Percentiles rank a stretch among this genome's conserved stretches.
phyloP scores from a whole-genome alignment of 78 protist genomes.

The Emiliania huxleyi region DNA sequence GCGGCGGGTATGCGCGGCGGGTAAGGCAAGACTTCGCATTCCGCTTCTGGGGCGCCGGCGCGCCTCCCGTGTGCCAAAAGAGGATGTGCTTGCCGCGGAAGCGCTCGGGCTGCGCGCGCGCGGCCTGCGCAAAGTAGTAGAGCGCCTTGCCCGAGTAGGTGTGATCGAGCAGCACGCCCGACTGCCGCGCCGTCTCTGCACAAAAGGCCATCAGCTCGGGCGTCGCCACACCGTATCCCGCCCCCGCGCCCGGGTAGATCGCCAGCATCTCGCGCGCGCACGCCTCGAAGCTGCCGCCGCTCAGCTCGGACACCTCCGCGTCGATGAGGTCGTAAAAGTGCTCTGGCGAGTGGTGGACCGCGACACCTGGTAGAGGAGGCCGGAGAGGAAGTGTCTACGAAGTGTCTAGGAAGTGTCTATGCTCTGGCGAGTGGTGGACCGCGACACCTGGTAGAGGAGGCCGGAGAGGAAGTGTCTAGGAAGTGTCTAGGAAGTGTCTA shows the following conservation, averaged over 20 bases:
- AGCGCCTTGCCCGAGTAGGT: slow-evolving; percentile 30
- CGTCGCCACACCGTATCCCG: not conserved
- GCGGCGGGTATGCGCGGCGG: too few species aligned
- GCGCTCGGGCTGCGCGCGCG: not conserved
- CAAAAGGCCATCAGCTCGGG: not conserved
- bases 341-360: not conserved
- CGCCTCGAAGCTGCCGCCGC: too few species aligned
- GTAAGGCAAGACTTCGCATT: too few species aligned
- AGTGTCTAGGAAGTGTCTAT: too few species aligned
- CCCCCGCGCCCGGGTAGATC: not conserved
- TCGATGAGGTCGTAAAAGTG: not conserved
- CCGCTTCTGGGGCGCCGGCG: too few species aligned
- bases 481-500: too few species aligned
- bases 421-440: too few species aligned
- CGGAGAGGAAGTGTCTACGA: too few species aligned
- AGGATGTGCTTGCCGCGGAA: not conserved
- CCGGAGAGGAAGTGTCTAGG: too few species aligned
- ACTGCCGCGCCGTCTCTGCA: not conserved
- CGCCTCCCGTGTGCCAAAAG: slow-evolving; percentile 8
- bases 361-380: not conserved
- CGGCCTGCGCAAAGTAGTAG: not conserved
- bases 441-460: too few species aligned
- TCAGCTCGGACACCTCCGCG: not conserved
- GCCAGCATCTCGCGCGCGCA: not conserved
- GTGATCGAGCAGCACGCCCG: slow-evolving; percentile 27